Percentiles rank a stretch among this genome's conserved stretches.
Conservation (phyloP, 805 yeast genomes). For the Lipomyces mesembrius region DNA sequence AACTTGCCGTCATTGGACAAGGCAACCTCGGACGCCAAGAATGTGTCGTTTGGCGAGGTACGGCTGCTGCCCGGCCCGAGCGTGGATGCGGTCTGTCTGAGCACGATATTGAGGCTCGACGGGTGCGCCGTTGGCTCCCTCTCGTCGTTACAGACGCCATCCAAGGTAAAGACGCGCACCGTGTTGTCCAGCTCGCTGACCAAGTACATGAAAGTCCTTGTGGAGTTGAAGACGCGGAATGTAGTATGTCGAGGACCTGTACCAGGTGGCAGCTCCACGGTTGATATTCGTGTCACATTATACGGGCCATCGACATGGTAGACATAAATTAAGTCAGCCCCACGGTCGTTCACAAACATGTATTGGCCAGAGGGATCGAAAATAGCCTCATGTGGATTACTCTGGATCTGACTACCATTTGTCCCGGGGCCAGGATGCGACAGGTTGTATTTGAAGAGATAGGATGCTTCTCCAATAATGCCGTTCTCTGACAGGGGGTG, state of each 20-base stretch:
- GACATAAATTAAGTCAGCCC: not conserved
- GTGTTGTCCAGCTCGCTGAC: constrained; percentile 1
- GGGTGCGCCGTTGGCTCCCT: not conserved
- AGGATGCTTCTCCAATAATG: not conserved
- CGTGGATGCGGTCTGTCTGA: not conserved
- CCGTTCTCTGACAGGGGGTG: not conserved
- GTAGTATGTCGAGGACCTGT: not conserved
- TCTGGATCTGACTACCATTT: not conserved
- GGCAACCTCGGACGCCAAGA: not conserved
- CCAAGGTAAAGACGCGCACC: not conserved
- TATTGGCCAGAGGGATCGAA: constrained; percentile 1
- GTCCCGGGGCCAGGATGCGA: not conserved
- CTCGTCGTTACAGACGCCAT: not conserved
- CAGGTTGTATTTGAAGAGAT: not conserved
- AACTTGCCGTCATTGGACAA: not conserved
- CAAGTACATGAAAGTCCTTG: not conserved
- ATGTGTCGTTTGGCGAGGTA: not conserved
- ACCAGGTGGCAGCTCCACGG: not conserved
- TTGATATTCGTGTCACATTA: not conserved
- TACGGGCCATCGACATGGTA: not conserved
- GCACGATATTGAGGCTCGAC: not conserved
- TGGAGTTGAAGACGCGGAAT: not conserved
- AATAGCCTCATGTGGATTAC: constrained; percentile 1
- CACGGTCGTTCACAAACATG: not conserved
- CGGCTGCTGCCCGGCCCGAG: not conserved